phyloP scores from a whole-genome alignment of 1,284 basidiomycete genomes.

The Moesziomyces aphidis region DNA sequence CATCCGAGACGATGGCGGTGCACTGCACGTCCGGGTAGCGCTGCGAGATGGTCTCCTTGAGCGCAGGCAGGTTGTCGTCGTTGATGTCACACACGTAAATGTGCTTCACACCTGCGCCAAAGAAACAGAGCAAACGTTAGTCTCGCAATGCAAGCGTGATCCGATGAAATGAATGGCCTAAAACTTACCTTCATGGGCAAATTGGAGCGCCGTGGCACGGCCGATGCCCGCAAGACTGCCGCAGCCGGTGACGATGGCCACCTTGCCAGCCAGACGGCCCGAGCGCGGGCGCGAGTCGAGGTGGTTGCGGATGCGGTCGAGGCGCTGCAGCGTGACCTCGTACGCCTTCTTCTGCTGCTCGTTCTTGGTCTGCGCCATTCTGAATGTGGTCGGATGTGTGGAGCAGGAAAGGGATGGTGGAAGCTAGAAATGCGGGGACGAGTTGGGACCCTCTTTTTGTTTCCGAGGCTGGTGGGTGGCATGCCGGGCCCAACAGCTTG shows the following conservation, averaged over 20 bases:
- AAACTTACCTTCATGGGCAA: constrained; percentile 55
- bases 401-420: background rate
- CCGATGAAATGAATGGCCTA: background rate
- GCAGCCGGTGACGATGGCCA: constrained; percentile 86
- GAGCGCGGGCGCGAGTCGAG: constrained; percentile 74
- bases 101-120: constrained; percentile 77
- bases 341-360: constrained; percentile 47
- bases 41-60: constrained; percentile 77
- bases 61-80: constrained; percentile 76
- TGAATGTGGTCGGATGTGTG: background rate
- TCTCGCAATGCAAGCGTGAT: background rate
- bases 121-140: constrained; percentile 6
- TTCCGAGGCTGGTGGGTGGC: too few species aligned
- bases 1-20: constrained; percentile 76
- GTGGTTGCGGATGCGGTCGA: constrained; percentile 79
- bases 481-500: background rate
- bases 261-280: constrained; percentile 79
- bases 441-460: too few species aligned
- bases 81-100: constrained; percentile 86
- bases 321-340: constrained; percentile 67
- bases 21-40: constrained; percentile 81
- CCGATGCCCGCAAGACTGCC: constrained; percentile 62
- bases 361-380: constrained; percentile 31
- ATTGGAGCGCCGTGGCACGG: constrained; percentile 49
- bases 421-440: constrained; percentile 1